Evolutionary conservation across 768 basidiomycete genomes (phyloP), one percentile per base, ranked within the genome.

Genomic region (Boletus huronensis): DNA sequence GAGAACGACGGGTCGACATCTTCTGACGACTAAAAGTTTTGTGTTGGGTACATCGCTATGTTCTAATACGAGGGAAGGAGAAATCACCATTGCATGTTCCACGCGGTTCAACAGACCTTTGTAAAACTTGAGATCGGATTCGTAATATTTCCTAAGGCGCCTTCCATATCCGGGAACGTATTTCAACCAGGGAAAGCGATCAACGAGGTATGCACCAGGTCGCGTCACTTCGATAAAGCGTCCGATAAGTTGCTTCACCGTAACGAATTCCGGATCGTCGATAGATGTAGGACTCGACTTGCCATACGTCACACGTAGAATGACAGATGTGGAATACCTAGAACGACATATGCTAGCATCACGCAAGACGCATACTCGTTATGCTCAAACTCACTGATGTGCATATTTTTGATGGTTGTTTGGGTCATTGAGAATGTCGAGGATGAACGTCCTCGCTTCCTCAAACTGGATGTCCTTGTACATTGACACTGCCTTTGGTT

Each of bases 121-220:
- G 69, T 85, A 87, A 16, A 85, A 65, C 0, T 54, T 61, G 1
- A 82, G 68, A 57, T 85, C 83, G 34, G 78, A 77, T 1, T 65
- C 59, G 55, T 86, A 79, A 21, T 80, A 81, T 0, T 72, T 66
- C 49, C 74, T 74, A 0, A 88, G 72, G 48, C 79, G 77, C 9
- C 75, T 73, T 13, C 82, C 74, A 59, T 86, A 85, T 23, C 82
- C 82, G 0, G 87, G 85, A 26, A 87, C 59, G 58, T 80, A 78
- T 57, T 63, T 63, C 3, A 76, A 57, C 56, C 71, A 59, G 1
- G 74, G 70, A 26, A 70, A 64, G 2, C 58, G 64, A 54, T 78
- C 74, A 1, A 77, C 72, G 4, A 71, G 64, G 47, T 67, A 71
- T 17, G 63, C 65, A 13, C 69, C 71, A 6, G 73, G 74, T 3